Evolutionary conservation across 371 early-diverging fungal genomes (phyloP), one percentile per base, ranked within the genome.

Genomic region (Actinomortierella wolfii): DNA sequence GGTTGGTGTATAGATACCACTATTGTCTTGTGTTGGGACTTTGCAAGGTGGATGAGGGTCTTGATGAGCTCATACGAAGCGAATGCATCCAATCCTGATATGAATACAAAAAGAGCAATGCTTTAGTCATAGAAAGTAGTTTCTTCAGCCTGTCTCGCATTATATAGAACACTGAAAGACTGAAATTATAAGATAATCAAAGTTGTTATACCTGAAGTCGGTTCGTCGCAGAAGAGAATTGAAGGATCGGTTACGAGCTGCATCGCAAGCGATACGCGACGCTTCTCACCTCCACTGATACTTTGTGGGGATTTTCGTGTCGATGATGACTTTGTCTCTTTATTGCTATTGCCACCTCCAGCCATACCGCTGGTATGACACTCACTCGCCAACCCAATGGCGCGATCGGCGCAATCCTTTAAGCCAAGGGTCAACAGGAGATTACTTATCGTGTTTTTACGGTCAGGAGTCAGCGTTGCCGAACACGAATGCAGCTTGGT

Each of bases 211-310:
- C 73, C 73, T 34, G 73, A 73, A 29, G 73, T 73, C 24, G 66
- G 67, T 50, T 73, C 73, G 29, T 73, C 73, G 18, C 73, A 73
- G 13, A 73, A 62, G 21, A 73, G 59, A 62, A 73, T 73, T 42
- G 65, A 66, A 3, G 73, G 73, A 46, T 73, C 62, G 6, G 73
- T 73, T 54, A 73, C 40, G 3, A 73, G 47, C 11, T 73, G 73
- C 7, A 73, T 57, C 23, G 62, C 73, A 4, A 67, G 67, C 42
- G 73, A 73, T 34, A 73, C 73, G 5, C 73, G 62, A 25, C 73
- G 73, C 47, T 67, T 61, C 29, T 73, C 73, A 8, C 73, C 73
- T 29, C 73, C 73, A 59, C 73, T 73, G 67, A 73, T 73, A 18
- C 73, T 67, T 34, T 11, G 34, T 6, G n/a, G n/a, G n/a, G n/a